Conservation (phyloP, 139 green algal genomes). For the Coccomyxa sp. region DNA sequence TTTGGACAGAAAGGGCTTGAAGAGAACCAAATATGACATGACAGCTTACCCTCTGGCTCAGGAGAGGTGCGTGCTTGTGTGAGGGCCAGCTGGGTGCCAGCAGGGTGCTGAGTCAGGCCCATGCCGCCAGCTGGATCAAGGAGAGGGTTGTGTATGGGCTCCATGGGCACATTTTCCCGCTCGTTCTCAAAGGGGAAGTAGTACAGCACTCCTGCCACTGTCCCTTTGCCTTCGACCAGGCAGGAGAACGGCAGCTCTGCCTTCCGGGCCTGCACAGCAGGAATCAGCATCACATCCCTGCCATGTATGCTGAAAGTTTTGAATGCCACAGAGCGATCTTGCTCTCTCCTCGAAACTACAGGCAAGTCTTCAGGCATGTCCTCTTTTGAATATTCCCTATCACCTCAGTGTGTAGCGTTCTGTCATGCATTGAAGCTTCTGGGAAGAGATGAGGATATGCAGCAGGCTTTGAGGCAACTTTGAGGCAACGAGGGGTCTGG, state of each 20-base stretch:
- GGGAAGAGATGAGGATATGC: too few species aligned
- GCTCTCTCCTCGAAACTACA: too few species aligned
- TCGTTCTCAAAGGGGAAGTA: conserved; percentile 73
- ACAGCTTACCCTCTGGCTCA: too few species aligned
- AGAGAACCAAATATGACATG: too few species aligned
- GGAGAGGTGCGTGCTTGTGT: not conserved
- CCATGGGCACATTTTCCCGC: conserved; percentile 54
- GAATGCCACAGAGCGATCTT: not conserved
- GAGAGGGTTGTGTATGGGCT: conserved; percentile 18
- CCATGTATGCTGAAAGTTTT: not conserved
- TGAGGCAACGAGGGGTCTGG: not conserved
- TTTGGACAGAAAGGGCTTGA: too few species aligned
- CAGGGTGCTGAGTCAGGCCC: conserved; percentile 6
- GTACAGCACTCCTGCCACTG: conserved; percentile 63
- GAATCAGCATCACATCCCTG: not conserved
- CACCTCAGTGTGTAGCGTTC: too few species aligned
- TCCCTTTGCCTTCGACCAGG: conserved; percentile 57
- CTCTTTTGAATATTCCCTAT: too few species aligned
- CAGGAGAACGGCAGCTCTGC: conserved; percentile 58
- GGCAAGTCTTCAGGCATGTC: too few species aligned
- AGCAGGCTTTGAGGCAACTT: not conserved
- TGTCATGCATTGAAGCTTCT: too few species aligned
- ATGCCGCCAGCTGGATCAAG: not conserved
- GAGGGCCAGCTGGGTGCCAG: not conserved
- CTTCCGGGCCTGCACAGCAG: conserved; percentile 16